These are phyloP conservation scores for Persicaria maculosa DNA, from an alignment of 148 eudicot genomes.

Conservation along the genomic window DNA sequence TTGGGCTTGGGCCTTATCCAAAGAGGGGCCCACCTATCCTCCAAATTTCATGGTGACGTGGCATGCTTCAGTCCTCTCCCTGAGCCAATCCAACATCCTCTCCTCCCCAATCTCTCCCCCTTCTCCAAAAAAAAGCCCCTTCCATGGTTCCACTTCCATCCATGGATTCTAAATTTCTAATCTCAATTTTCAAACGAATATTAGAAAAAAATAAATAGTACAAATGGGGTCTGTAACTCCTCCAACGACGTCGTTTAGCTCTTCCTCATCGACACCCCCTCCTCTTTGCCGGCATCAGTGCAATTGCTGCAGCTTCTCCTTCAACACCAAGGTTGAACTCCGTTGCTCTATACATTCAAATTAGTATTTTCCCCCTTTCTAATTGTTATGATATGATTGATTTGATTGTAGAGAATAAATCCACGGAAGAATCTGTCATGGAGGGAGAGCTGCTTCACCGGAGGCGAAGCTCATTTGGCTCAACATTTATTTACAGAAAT, in stretches of 20 bases:
- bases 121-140: background rate
- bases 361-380: background rate
- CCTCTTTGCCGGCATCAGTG: background rate
- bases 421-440: conserved; percentile 5
- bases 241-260: conserved; percentile 11
- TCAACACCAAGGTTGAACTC: background rate
- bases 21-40: no score
- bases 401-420: conserved; percentile 1
- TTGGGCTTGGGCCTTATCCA: no score
- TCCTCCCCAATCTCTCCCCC: background rate
- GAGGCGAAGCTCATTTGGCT: conserved; percentile 1
- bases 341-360: background rate
- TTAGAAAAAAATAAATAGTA: background rate
- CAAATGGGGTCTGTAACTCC: background rate
- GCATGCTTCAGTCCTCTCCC: background rate
- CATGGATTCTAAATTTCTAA: background rate
- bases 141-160: background rate
- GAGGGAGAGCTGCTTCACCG: background rate
- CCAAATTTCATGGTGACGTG: background rate
- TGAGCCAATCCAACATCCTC: background rate
- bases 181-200: background rate
- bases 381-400: background rate
- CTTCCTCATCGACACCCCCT: background rate
- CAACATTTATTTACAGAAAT: background rate
- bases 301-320: background rate